Evolutionary conservation across 768 basidiomycete species (phyloP).

Genomic region (Amyloporia xantha): DNA sequence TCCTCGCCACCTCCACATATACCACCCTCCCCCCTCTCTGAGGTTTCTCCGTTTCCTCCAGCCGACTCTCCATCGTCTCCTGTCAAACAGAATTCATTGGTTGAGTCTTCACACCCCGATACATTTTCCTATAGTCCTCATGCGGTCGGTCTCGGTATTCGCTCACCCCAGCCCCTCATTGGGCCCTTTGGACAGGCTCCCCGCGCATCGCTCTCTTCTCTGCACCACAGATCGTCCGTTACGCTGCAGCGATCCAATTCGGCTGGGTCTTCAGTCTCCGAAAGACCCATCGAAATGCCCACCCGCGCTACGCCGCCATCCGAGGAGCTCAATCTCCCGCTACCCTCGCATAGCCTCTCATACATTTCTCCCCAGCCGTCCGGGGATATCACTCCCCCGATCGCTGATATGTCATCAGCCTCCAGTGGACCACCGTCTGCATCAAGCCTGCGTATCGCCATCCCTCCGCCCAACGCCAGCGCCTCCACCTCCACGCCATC

Average conservation of each 20-base stretch:
- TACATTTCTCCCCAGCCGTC: constrained; percentile 6
- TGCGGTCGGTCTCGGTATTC: constrained; percentile 20
- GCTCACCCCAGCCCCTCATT: constrained; percentile 19
- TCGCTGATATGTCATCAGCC: constrained; percentile 6
- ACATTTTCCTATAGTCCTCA: constrained; percentile 17
- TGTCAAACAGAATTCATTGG: not conserved
- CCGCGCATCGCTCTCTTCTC: constrained; percentile 11
- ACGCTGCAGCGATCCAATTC: constrained; percentile 13
- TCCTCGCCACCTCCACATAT: constrained; percentile 14
- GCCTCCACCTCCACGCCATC: constrained; percentile 15
- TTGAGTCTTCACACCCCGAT: constrained; percentile 15
- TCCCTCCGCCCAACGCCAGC: constrained; percentile 16
- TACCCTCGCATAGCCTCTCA: constrained; percentile 4
- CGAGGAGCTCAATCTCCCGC: constrained; percentile 1
- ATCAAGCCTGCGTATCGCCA: constrained; percentile 14
- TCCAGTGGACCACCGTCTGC: constrained; percentile 6
- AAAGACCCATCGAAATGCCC: not conserved
- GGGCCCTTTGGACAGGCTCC: constrained; percentile 15
- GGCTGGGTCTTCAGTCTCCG: constrained; percentile 5
- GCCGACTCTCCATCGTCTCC: constrained; percentile 7
- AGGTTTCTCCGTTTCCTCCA: constrained; percentile 8
- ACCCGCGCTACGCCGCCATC: not conserved
- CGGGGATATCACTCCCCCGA: constrained; percentile 9
- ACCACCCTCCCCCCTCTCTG: constrained; percentile 3
- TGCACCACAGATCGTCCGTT: constrained; percentile 13